Evolutionary conservation across 2,329 filamentous ascomycete species (phyloP).

Genomic region (Calycina marina): DNA sequence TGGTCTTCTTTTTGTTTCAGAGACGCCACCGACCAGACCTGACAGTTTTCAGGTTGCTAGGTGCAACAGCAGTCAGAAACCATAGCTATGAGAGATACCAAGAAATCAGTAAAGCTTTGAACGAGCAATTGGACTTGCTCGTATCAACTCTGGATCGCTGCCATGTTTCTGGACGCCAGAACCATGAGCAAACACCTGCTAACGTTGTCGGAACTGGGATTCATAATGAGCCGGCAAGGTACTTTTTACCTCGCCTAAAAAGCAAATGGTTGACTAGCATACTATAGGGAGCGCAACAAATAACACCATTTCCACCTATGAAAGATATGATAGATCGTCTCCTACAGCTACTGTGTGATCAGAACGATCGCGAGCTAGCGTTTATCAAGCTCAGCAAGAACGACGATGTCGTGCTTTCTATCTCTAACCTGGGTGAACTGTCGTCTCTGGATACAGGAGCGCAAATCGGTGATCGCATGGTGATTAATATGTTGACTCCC

Average conservation of each 20-base stretch:
- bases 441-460: slow-evolving; percentile 39
- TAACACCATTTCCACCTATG: slow-evolving; percentile 35
- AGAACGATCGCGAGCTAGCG: slow-evolving; percentile 30
- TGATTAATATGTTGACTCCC: slow-evolving; percentile 21
- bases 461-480: slow-evolving; percentile 20
- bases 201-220: slow-evolving; percentile 51
- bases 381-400: slow-evolving; percentile 31
- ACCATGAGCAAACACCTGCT: slow-evolving; percentile 31
- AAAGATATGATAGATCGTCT: slow-evolving; percentile 33
- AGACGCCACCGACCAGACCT: neutral
- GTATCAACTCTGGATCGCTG: slow-evolving; percentile 36
- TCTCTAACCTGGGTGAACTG: slow-evolving; percentile 46
- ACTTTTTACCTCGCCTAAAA: slow-evolving; percentile 6
- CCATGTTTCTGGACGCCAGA: slow-evolving; percentile 34
- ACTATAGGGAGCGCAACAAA: slow-evolving; percentile 23
- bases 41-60: slow-evolving; percentile 25
- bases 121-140: slow-evolving; percentile 29
- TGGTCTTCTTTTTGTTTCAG: slow-evolving; percentile 6
- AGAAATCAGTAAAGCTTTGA: slow-evolving; percentile 18
- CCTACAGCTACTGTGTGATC: slow-evolving; percentile 30
- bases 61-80: slow-evolving; percentile 15
- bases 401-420: slow-evolving; percentile 34
- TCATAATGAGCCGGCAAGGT: slow-evolving; percentile 46
- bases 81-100: slow-evolving; percentile 15
- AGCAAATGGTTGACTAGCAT: slow-evolving; percentile 1